Percentiles rank a stretch among this genome's conserved stretches.
Evolutionary conservation across 148 eudicot species (phyloP).

Genomic region (Euryodendron excelsum): DNA sequence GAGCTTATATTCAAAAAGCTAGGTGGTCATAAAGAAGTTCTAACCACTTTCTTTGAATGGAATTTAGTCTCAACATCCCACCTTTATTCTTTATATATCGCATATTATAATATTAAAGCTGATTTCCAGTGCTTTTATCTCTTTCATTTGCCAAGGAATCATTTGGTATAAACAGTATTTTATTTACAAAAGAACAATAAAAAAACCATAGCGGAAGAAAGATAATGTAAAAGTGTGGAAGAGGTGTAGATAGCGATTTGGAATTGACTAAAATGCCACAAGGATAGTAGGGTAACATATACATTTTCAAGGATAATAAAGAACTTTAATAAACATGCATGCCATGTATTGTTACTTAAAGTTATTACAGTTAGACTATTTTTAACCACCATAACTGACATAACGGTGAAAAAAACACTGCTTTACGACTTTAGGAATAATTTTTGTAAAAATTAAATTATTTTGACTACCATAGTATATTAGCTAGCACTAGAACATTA

Average conservation of each 20-base stretch:
- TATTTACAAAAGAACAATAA: neutral
- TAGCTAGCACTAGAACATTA: neutral
- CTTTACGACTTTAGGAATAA: neutral
- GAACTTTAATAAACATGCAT: constrained; percentile 2
- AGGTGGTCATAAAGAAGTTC: constrained; percentile 13
- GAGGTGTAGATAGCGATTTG: neutral
- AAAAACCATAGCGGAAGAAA: neutral
- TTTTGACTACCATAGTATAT: neutral
- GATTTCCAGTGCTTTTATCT: constrained; percentile 6
- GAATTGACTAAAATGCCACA: constrained; percentile 5
- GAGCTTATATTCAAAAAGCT: neutral
- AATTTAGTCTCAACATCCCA: neutral
- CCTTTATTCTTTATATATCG: neutral
- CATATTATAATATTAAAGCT: neutral
- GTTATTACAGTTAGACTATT: constrained; percentile 12
- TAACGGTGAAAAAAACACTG: constrained; percentile 14
- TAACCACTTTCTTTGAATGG: constrained; percentile 8
- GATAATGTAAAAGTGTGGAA: neutral
- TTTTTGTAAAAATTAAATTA: neutral
- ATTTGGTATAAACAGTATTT: neutral
- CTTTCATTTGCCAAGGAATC: constrained; percentile 9
- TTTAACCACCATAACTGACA: constrained; percentile 44
- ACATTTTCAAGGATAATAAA: neutral
- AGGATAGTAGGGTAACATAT: neutral
- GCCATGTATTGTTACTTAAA: too few relatives aligned